Percentiles rank a stretch among this genome's conserved stretches.
phyloP scores from a whole-genome alignment of 192 early-diverging fungal genomes.

The Backusella australiensis region DNA sequence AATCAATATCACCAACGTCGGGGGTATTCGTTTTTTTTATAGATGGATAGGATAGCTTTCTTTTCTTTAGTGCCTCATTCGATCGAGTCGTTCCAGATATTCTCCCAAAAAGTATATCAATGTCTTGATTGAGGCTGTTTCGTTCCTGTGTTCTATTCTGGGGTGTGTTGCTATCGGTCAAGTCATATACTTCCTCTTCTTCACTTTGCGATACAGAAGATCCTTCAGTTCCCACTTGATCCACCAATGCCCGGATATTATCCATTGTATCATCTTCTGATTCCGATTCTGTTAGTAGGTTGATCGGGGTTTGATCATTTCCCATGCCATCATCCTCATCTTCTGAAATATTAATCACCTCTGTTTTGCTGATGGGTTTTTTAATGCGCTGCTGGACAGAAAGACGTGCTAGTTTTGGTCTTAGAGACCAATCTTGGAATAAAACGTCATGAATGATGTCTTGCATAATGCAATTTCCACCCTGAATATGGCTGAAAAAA shows the following conservation, averaged over 20 bases:
- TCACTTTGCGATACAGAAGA: background rate
- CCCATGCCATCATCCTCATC: background rate
- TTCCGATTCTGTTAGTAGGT: background rate
- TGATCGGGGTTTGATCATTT: background rate
- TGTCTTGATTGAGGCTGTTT: background rate
- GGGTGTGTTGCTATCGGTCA: background rate
- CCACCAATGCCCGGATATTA: background rate
- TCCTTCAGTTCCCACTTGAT: background rate
- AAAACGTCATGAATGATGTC: constrained; percentile 60
- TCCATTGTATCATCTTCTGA: constrained; percentile 6
- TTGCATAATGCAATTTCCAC: constrained; percentile 41
- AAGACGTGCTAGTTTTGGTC: constrained; percentile 18
- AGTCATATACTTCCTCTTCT: background rate
- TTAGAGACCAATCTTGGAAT: constrained; percentile 55
- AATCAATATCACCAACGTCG: constrained; percentile 30
- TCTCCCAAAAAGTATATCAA: background rate
- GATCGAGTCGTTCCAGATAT: background rate
- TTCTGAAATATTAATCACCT: background rate
- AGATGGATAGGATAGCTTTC: background rate
- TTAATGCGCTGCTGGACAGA: constrained; percentile 10
- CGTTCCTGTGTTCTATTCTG: background rate
- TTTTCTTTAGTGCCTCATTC: background rate
- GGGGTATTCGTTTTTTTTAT: background rate
- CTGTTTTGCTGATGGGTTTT: background rate
- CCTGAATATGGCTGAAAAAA: constrained; percentile 27